Evolutionary conservation across 2,329 filamentous ascomycete species (phyloP), one percentile per base, ranked within the genome.

Genomic region (Elsinoe batatas): DNA sequence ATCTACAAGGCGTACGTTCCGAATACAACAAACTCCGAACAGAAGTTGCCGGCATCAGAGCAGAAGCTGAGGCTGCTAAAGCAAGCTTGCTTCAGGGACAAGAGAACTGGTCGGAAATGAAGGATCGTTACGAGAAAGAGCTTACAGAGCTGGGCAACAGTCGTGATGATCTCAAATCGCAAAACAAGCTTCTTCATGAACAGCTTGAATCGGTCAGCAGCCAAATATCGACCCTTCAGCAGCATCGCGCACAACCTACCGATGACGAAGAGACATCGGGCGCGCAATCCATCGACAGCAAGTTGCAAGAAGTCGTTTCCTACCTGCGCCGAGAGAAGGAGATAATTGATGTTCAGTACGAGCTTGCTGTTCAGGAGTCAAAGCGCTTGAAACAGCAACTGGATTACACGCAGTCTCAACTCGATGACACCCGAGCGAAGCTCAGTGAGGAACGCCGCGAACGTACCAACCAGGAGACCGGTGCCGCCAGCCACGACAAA

Each of bases 261-360:
- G 72, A 72, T 5, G 75, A 80, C 11, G 83, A 86, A 35, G 66
- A 69, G 26, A 71, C 73, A 30, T 73, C 77, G 57, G 74, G 60
- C 12, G 59, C 36, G 57, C 77, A 82, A 51, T 76, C 81, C 35
- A 82, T 81, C 38, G 74, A 84, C 8, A 87, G 89, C 61, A 88
- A 87, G 54, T 80, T 95, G 8, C 87, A 93, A 59, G 91, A 97
- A 65, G 81, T 98, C 56, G 94, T 95, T 71, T 86, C 82, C 59
- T 98, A 93, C 69, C 76, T 98, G 59, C 85, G 91, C 44, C 86
- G 89, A 40, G 94, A 98, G 72, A 98, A 97, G 75, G 93, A 97
- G 68, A 97, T 98, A 61, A 80, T 96, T 7, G 91, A 98, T 63
- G 88, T 96, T n/a, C 91, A 97, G 65, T 87, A 90, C 64, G 91